These are phyloP conservation scores for Lyophyllum decastes DNA, from an alignment of 768 basidiomycete genomes.

Conservation along the genomic window DNA sequence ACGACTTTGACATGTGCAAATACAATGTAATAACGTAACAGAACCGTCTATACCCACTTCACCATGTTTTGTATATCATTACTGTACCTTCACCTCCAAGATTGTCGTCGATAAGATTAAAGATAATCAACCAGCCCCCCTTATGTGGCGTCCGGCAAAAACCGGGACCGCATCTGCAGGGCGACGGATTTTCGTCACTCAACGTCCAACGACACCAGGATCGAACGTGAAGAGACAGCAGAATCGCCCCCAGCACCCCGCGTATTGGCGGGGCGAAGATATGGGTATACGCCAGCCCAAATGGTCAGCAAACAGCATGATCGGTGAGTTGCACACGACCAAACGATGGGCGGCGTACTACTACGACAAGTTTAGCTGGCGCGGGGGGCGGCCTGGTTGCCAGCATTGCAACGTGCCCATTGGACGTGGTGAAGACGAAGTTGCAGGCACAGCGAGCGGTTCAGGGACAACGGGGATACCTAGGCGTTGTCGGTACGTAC, in stretches of 20 bases:
- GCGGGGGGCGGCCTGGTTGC: slow-evolving; percentile 94
- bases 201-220: slow-evolving; percentile 10
- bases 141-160: slow-evolving; percentile 11
- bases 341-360: slow-evolving; percentile 9
- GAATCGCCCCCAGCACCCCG: slow-evolving; percentile 35
- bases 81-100: too few relatives aligned
- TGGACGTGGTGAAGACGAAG: slow-evolving; percentile 98
- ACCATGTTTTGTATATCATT: too few relatives aligned
- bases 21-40: too few relatives aligned
- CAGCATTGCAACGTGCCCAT: slow-evolving; percentile 91
- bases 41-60: too few relatives aligned
- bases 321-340: slow-evolving; percentile 51
- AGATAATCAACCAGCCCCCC: background rate
- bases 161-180: slow-evolving; percentile 13
- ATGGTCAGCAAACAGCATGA: slow-evolving; percentile 82
- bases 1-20: too few relatives aligned
- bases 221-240: slow-evolving; percentile 13
- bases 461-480: slow-evolving; percentile 70
- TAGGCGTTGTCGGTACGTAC: slow-evolving; percentile 71
- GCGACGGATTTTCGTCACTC: slow-evolving; percentile 2
- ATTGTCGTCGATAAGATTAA: too few relatives aligned
- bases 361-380: slow-evolving; percentile 59
- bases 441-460: slow-evolving; percentile 88
- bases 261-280: slow-evolving; percentile 65
- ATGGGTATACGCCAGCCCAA: slow-evolving; percentile 61